Percentiles rank a stretch among this genome's conserved stretches.
Evolutionary conservation across 345 rosid genomes (phyloP).

Genomic region (Sisymbrium altissimum): DNA sequence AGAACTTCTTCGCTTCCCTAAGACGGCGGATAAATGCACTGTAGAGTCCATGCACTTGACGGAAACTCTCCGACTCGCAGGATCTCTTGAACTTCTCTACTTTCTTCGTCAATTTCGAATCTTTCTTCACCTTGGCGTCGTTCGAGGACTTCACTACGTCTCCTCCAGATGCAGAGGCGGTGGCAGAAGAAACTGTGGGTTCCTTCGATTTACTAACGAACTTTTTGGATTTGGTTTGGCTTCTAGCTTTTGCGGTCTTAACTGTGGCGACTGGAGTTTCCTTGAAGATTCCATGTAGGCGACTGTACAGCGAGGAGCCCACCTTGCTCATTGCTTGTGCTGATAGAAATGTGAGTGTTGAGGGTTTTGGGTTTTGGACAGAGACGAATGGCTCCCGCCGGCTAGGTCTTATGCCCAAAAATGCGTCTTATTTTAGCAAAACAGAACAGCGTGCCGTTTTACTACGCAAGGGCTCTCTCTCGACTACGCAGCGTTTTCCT

Average conservation of each 20-base stretch:
- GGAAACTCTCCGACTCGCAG: slow-evolving; percentile 52
- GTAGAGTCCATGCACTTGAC: slow-evolving; percentile 45
- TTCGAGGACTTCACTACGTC: slow-evolving; percentile 2
- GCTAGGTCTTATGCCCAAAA: slow-evolving; percentile 5
- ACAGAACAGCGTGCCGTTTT: slow-evolving; percentile 18
- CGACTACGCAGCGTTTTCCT: neutral
- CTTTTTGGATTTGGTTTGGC: slow-evolving; percentile 22
- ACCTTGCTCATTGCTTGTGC: slow-evolving; percentile 35
- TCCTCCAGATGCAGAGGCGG: neutral
- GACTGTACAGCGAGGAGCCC: slow-evolving; percentile 36
- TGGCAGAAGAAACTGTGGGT: neutral
- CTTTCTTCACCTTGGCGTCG: slow-evolving; percentile 33
- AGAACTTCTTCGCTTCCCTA: slow-evolving; percentile 40
- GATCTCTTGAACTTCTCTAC: slow-evolving; percentile 59
- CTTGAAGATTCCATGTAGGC: slow-evolving; percentile 40
- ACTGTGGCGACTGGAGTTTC: slow-evolving; percentile 15
- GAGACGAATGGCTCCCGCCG: neutral
- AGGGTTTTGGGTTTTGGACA: slow-evolving; percentile 31
- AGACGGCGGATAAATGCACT: slow-evolving; percentile 56
- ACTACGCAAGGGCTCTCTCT: neutral
- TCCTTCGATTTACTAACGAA: slow-evolving; percentile 20
- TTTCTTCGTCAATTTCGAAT: slow-evolving; percentile 38
- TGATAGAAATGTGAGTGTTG: neutral
- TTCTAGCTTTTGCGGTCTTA: slow-evolving; percentile 7
- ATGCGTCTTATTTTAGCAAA: neutral